phyloP scores from a whole-genome alignment of 2,329 filamentous ascomycete genomes.

The Metarhizium rileyi region DNA sequence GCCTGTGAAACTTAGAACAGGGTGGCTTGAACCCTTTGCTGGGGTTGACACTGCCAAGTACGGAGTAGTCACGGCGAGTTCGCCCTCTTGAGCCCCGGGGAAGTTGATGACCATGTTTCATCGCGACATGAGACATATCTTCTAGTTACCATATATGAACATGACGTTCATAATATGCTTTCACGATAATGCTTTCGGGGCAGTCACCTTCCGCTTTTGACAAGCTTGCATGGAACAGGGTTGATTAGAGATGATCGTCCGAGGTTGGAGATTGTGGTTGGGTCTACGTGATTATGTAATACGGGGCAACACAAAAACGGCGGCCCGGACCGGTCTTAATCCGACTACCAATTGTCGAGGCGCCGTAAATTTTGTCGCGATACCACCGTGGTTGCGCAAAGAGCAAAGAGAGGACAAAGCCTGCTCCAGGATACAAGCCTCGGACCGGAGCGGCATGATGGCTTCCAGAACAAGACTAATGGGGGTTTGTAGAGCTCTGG shows the following conservation, averaged over 20 bases:
- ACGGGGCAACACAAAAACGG: not conserved
- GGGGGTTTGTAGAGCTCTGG: constrained; percentile 25
- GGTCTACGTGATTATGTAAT: not conserved
- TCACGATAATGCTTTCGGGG: too few species aligned
- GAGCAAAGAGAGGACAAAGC: not conserved
- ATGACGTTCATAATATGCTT: too few species aligned
- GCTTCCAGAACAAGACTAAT: constrained; percentile 23
- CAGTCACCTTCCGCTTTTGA: not conserved
- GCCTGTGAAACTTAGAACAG: too few species aligned
- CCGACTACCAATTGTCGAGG: constrained; percentile 7
- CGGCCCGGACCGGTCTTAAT: constrained; percentile 11
- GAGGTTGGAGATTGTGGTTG: not conserved
- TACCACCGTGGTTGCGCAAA: constrained; percentile 3
- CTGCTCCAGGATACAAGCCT: not conserved
- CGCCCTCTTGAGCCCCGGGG: too few species aligned
- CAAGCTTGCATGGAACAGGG: not conserved
- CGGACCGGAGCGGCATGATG: constrained; percentile 17
- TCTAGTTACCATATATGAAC: too few species aligned
- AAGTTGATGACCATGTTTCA: too few species aligned
- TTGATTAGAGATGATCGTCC: not conserved
- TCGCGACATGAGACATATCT: too few species aligned
- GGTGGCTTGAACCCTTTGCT: too few species aligned
- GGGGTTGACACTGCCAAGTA: too few species aligned
- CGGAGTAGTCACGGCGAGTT: too few species aligned
- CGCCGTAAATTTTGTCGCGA: constrained; percentile 4